phyloP scores from a whole-genome alignment of 2,329 filamentous ascomycete genomes.

The Trichoderma polysporum region DNA sequence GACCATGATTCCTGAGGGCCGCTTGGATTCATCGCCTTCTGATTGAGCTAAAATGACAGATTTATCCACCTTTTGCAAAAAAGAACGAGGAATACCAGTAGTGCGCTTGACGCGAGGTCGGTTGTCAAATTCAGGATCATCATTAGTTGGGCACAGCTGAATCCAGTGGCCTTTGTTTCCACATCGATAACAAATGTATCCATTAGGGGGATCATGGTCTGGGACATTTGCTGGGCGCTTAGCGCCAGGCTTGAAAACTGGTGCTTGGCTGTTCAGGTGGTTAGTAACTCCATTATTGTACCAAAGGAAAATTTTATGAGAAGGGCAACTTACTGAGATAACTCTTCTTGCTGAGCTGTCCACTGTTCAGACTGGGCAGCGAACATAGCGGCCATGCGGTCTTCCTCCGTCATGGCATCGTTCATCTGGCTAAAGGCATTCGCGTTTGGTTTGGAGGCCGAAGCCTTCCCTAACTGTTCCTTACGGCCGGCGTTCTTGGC shows the following conservation, averaged over 20 bases:
- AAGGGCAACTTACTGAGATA: constrained; percentile 66
- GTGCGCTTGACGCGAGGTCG: constrained; percentile 92
- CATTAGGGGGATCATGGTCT: constrained; percentile 87
- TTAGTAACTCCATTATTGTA: constrained; percentile 31
- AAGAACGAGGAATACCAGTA: constrained; percentile 93
- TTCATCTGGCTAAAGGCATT: constrained; percentile 66
- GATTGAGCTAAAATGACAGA: constrained; percentile 71
- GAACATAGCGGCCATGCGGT: constrained; percentile 91
- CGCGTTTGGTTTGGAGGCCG: constrained; percentile 54
- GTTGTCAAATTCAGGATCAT: constrained; percentile 93
- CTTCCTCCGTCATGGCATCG: constrained; percentile 84
- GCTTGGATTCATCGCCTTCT: constrained; percentile 78
- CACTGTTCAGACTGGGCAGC: constrained; percentile 87
- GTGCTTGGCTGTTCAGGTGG: constrained; percentile 53
- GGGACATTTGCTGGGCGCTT: constrained; percentile 77
- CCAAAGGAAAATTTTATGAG: neutral
- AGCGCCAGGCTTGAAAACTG: constrained; percentile 57
- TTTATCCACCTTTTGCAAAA: constrained; percentile 94
- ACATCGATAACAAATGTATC: constrained; percentile 95
- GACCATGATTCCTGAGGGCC: constrained; percentile 90
- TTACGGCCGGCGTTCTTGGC: constrained; percentile 76
- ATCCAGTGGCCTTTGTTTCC: constrained; percentile 99
- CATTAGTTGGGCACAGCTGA: constrained; percentile 95
- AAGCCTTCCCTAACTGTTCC: constrained; percentile 60
- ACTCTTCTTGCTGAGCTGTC: constrained; percentile 88